These are phyloP conservation scores for Ceratobasidium sp. DNA, from an alignment of 1,284 basidiomycete species.

Conservation along the genomic window DNA sequence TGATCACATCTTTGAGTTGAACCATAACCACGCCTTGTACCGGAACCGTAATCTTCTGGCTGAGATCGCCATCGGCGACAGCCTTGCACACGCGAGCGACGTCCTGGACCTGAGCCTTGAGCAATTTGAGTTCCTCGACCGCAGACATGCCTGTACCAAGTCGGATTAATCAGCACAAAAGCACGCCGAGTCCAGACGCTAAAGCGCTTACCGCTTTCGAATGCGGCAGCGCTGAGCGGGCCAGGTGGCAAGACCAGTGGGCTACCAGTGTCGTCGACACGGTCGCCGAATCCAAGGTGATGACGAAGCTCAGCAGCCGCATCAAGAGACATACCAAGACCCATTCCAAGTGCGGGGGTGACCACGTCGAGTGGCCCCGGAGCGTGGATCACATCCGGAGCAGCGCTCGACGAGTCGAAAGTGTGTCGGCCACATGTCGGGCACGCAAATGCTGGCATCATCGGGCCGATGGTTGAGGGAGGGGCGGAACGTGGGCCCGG, in stretches of 20 bases:
- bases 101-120: slow-evolving; percentile 92
- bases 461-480: slow-evolving; percentile 6
- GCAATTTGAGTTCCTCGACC: slow-evolving; percentile 82
- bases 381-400: slow-evolving; percentile 37
- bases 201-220: slow-evolving; percentile 62
- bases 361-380: slow-evolving; percentile 40
- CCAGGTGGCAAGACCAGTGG: slow-evolving; percentile 69
- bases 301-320: slow-evolving; percentile 32
- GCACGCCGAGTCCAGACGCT: background rate
- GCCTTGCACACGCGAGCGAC: slow-evolving; percentile 93
- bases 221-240: slow-evolving; percentile 70
- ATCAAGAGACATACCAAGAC: background rate
- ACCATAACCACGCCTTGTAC: slow-evolving; percentile 98
- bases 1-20: slow-evolving; percentile 98
- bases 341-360: slow-evolving; percentile 21
- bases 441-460: slow-evolving; percentile 19
- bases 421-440: slow-evolving; percentile 30
- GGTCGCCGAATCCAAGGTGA: slow-evolving; percentile 50
- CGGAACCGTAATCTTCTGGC: slow-evolving; percentile 95
- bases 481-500: slow-evolving; percentile 32
- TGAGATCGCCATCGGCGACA: slow-evolving; percentile 93
- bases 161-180: slow-evolving; percentile 1
- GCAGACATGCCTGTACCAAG: slow-evolving; percentile 61
- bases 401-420: background rate
- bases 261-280: slow-evolving; percentile 56